Percentiles rank a stretch among this genome's conserved stretches.
These are phyloP conservation scores for Phytophthora ramorum DNA, from an alignment of 352 stramenopile species.

Conservation along the genomic window DNA sequence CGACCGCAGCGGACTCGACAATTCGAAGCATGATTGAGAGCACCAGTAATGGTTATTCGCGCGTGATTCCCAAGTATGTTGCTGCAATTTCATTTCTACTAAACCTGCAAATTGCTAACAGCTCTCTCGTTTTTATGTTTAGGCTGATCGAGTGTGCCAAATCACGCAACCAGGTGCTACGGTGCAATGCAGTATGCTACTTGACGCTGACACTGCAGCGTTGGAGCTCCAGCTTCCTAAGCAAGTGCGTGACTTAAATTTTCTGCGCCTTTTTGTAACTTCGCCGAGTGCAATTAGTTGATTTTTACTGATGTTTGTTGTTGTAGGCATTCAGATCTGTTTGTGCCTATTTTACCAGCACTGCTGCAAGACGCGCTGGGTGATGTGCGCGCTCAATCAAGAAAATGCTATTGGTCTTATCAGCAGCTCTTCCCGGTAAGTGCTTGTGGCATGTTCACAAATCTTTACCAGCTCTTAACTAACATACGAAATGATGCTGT, in stretches of 20 bases:
- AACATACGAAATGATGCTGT: conserved; percentile 3
- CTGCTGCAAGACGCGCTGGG: conserved; percentile 73
- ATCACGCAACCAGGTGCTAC: conserved; percentile 79
- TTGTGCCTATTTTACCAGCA: conserved; percentile 61
- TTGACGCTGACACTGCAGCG: conserved; percentile 75
- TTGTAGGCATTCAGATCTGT: conserved; percentile 62
- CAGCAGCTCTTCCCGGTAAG: conserved; percentile 69
- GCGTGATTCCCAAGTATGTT: conserved; percentile 78
- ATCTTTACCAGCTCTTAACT: background rate
- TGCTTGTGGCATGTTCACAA: background rate
- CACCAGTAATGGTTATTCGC: conserved; percentile 74
- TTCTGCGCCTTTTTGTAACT: background rate
- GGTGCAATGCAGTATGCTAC: conserved; percentile 74
- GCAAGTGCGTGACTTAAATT: conserved; percentile 58
- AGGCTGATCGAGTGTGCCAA: conserved; percentile 82
- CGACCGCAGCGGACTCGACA: conserved; percentile 71
- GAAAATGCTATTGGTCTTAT: conserved; percentile 85
- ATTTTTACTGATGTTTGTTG: background rate
- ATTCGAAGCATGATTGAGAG: conserved; percentile 82
- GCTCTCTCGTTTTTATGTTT: conserved; percentile 1
- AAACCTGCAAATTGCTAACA: background rate
- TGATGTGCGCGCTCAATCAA: conserved; percentile 77
- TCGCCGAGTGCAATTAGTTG: conserved; percentile 2
- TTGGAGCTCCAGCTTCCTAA: conserved; percentile 73
- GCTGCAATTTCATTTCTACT: background rate